Evolutionary conservation across 495 filamentous ascomycete genomes (phyloP), one percentile per base, ranked within the genome.

Genomic region (Trichoderma asperelloides): DNA sequence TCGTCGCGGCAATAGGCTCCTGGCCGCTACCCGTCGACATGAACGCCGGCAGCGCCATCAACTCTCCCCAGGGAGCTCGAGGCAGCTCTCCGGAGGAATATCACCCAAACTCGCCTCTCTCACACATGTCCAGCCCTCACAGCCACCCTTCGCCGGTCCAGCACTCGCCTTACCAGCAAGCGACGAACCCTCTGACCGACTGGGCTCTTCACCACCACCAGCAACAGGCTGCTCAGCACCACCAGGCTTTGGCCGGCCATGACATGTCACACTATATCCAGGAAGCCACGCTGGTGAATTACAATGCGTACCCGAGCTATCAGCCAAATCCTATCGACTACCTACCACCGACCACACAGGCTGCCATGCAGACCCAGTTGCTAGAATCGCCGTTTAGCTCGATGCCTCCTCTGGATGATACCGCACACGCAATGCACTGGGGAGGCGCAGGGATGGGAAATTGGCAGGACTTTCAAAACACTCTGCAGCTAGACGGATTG

Each of bases 381-480:
- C 78, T 93, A 74, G 89, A 91, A 64, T 79, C 82, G 47, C 78
- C 85, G 3, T 93, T 82, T 70, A 75, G 68, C 69, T 75, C 86
- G 73, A 79, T 93, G 66, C 83, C 89, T 28, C 81, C 81, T 62
- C 81, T 91, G 65, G 84, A 89, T 11, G 85, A 85, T 51, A 79
- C 83, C 15, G 82, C 87, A 65, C 88, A 90, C 51, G 80, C 86
- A 68, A 86, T 92, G 73, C 84, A 87, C 16, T 82, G 78, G 78
- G 76, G 74, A 60, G 71, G 75, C 5, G 72, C 78, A 68, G 74
- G 79, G 41, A 82, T 83, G 80, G 79, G 87, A 68, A 85, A 90
- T 43, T 92, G 90, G 82, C 89, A 90, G 69, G 89, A 92, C 72
- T 87, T 92, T 69, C 86, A 87, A 66, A 77, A 84, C 77, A 78